These are phyloP conservation scores for Torulaspora quercuum DNA, from an alignment of 805 yeast species.

Conservation along the genomic window DNA sequence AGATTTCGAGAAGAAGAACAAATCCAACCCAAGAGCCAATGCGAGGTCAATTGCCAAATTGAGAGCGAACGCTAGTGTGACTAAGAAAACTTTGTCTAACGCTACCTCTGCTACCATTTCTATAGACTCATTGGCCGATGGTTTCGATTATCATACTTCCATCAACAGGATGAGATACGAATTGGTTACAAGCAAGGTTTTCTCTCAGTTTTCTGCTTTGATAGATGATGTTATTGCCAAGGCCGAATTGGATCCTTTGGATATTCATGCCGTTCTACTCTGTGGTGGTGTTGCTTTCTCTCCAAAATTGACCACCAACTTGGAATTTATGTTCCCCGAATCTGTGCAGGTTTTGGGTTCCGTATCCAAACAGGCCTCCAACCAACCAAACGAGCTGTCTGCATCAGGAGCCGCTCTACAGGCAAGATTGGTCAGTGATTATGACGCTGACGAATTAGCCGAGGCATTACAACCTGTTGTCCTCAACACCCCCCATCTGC, in stretches of 20 bases:
- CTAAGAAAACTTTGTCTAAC: constrained; percentile 89
- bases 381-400: constrained; percentile 83
- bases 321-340: constrained; percentile 77
- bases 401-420: constrained; percentile 97
- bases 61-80: constrained; percentile 72
- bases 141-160: constrained; percentile 87
- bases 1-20: constrained; percentile 88
- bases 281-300: constrained; percentile 92
- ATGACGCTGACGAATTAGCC: constrained; percentile 74
- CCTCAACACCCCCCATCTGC: constrained; percentile 81
- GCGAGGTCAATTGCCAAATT: constrained; percentile 88
- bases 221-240: constrained; percentile 70
- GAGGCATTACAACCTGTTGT: constrained; percentile 79
- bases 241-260: constrained; percentile 81
- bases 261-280: constrained; percentile 84
- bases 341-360: constrained; percentile 67
- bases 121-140: constrained; percentile 90
- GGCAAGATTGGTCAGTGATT: constrained; percentile 79
- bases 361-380: constrained; percentile 66
- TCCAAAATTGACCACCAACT: constrained; percentile 80
- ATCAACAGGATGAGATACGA: constrained; percentile 94
- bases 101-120: constrained; percentile 87
- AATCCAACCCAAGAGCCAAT: constrained; percentile 73
- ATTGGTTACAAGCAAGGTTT: constrained; percentile 73
- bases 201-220: constrained; percentile 71